These are phyloP conservation scores for Periconia sp. DNA, from an alignment of 2,329 filamentous ascomycete genomes.

Conservation along the genomic window DNA sequence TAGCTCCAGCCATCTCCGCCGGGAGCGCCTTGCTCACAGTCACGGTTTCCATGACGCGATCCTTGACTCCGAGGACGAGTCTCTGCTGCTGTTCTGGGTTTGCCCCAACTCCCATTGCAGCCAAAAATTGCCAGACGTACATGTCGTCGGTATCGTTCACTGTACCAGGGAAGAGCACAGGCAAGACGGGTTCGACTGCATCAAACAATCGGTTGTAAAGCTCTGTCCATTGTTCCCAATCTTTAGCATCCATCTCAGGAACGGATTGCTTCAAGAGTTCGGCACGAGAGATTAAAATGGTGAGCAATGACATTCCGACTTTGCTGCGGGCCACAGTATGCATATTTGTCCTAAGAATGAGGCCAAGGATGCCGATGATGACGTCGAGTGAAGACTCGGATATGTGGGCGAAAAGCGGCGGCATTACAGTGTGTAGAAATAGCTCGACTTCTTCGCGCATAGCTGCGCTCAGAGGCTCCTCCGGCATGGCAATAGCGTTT, in stretches of 20 bases:
- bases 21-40: conserved; percentile 87
- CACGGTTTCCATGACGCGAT: conserved; percentile 96
- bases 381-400: conserved; percentile 90
- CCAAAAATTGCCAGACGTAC: conserved; percentile 97
- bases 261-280: conserved; percentile 89
- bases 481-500: conserved; percentile 74
- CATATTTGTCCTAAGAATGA: conserved; percentile 84
- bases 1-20: conserved; percentile 80
- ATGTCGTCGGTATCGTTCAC: conserved; percentile 90
- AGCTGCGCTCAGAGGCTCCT: conserved; percentile 70
- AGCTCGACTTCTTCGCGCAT: conserved; percentile 92
- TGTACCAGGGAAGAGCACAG: conserved; percentile 87
- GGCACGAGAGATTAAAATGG: conserved; percentile 91
- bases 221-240: conserved; percentile 78
- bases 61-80: conserved; percentile 94
- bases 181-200: conserved; percentile 80
- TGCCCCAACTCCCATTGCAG: conserved; percentile 91
- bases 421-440: conserved; percentile 87
- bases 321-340: conserved; percentile 84
- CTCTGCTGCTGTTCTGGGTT: conserved; percentile 94
- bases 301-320: conserved; percentile 87
- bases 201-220: conserved; percentile 90
- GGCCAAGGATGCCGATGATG: conserved; percentile 84
- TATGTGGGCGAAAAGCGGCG: conserved; percentile 85
- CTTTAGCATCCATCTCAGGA: conserved; percentile 67